phyloP scores from a whole-genome alignment of 805 yeast genomes.

The Candida sphagnicola region DNA sequence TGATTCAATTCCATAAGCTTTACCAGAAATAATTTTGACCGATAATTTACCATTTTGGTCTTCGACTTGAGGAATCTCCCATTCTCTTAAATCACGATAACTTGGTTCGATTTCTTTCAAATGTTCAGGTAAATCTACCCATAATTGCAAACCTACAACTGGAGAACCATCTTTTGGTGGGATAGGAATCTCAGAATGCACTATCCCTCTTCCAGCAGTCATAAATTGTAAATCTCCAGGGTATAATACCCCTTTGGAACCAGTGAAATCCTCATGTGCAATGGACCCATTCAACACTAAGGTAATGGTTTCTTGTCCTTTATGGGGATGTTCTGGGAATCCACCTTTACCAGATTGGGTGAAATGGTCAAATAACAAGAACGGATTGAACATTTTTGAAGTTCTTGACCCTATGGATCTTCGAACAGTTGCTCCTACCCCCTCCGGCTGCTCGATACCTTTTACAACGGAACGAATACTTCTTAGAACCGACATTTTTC shows the following conservation, averaged over 20 bases:
- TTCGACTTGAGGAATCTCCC: constrained; percentile 64
- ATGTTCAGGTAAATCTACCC: constrained; percentile 76
- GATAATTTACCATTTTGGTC: constrained; percentile 57
- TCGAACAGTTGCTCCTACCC: constrained; percentile 79
- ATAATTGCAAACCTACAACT: constrained; percentile 67
- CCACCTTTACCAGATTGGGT: constrained; percentile 52
- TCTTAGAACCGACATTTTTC: constrained; percentile 14
- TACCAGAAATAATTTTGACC: constrained; percentile 74
- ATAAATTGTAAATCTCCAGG: constrained; percentile 87
- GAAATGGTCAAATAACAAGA: constrained; percentile 77
- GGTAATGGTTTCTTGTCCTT: constrained; percentile 34
- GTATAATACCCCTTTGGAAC: constrained; percentile 64
- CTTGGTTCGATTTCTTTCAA: constrained; percentile 63
- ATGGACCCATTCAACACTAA: constrained; percentile 27
- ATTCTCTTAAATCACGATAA: constrained; percentile 67
- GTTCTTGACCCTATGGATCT: constrained; percentile 68
- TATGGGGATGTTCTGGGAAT: constrained; percentile 36
- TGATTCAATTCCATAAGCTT: constrained; percentile 69
- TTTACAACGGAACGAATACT: constrained; percentile 23
- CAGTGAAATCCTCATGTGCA: constrained; percentile 66
- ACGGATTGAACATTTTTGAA: constrained; percentile 74
- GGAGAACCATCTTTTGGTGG: constrained; percentile 45
- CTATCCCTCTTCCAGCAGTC: constrained; percentile 87
- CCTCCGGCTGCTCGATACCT: constrained; percentile 73
- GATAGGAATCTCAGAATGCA: constrained; percentile 83